Conservation (phyloP, 2,329 filamentous ascomycete species). For the Ophiostoma populinum region DNA sequence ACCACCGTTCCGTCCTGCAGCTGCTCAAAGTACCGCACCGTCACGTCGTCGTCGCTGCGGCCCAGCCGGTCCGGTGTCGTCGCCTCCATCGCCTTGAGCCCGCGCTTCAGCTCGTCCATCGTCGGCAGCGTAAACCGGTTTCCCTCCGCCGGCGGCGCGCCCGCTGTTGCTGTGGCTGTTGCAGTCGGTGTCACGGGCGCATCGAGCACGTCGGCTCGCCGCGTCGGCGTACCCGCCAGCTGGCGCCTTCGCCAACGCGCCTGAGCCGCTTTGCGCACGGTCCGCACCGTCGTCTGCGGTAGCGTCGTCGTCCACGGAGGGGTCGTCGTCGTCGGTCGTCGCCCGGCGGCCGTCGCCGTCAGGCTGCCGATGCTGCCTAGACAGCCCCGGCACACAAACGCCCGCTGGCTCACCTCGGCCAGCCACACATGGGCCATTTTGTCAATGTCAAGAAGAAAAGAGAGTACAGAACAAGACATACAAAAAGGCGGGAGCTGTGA, state of each 20-base stretch:
- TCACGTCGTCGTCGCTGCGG: conserved; percentile 7
- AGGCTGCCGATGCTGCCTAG: too few relatives aligned
- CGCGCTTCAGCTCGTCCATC: not conserved
- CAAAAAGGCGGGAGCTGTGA: too few relatives aligned
- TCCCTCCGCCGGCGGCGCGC: not conserved
- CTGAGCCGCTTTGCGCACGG: too few relatives aligned
- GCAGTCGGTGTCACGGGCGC: too few relatives aligned
- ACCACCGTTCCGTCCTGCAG: conserved; percentile 21
- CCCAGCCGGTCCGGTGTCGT: not conserved
- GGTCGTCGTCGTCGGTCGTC: too few relatives aligned
- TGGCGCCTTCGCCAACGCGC: too few relatives aligned
- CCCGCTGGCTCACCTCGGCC: conserved; percentile 8
- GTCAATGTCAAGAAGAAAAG: not conserved
- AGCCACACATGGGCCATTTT: too few relatives aligned
- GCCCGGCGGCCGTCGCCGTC: too few relatives aligned
- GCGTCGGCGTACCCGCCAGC: too few relatives aligned
- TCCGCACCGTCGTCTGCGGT: too few relatives aligned
- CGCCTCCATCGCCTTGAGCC: not conserved
- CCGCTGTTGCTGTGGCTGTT: not conserved
- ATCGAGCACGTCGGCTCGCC: too few relatives aligned
- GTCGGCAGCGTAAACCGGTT: not conserved
- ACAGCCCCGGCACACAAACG: conserved; percentile 13
- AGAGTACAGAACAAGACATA: not conserved
- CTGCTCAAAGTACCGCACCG: conserved; percentile 32
- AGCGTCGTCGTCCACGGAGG: too few relatives aligned